These are phyloP conservation scores for Solanum acaule DNA, from an alignment of 257 asterid species.

Conservation along the genomic window DNA sequence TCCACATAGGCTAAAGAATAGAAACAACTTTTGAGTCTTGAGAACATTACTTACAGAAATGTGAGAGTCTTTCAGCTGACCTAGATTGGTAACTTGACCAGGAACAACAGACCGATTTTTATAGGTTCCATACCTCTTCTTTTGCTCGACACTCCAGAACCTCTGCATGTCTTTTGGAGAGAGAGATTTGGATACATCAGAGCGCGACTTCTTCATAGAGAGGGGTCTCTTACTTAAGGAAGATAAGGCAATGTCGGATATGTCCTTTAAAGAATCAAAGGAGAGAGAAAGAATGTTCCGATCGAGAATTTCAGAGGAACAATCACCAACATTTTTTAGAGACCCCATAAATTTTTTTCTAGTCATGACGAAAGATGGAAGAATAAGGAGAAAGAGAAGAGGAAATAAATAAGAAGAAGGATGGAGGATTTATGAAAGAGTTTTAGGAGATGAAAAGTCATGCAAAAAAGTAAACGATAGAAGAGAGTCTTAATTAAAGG, in stretches of 20 bases:
- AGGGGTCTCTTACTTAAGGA: not conserved
- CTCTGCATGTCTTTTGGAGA: not conserved
- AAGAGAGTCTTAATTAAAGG: not conserved
- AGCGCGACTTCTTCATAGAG: not conserved
- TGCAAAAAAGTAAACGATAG: too few relatives aligned
- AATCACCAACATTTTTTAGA: not conserved
- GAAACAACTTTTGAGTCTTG: not conserved
- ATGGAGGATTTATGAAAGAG: not conserved
- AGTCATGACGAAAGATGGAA: not conserved
- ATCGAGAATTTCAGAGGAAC: not conserved
- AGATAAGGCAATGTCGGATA: not conserved
- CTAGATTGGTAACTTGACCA: not conserved
- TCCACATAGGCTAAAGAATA: not conserved
- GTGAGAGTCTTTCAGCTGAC: not conserved
- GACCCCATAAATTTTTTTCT: not conserved
- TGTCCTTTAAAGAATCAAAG: not conserved
- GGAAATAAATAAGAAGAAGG: not conserved
- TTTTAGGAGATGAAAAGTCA: not conserved
- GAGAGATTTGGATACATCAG: not conserved
- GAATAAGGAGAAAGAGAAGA: not conserved
- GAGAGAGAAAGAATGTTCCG: not conserved
- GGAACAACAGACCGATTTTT: not conserved
- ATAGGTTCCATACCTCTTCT: not conserved
- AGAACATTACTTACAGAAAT: not conserved
- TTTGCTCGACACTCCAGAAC: not conserved